phyloP scores from a whole-genome alignment of 768 basidiomycete genomes.

The Naganishia kalamii region DNA sequence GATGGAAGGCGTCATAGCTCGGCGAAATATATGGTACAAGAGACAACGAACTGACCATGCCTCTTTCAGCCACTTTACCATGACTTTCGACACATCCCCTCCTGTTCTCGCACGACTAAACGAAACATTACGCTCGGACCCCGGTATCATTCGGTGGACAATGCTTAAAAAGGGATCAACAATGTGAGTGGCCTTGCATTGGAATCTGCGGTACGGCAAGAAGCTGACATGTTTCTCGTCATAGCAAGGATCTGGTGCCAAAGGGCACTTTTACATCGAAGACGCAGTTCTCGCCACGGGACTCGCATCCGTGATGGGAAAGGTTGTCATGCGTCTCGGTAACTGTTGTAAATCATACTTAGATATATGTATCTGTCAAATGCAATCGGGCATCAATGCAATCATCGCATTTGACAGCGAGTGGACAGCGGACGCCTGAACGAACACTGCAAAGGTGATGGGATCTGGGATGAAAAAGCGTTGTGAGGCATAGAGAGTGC shows the following conservation, averaged over 20 bases:
- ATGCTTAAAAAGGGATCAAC: slow-evolving; percentile 38
- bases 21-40: not conserved
- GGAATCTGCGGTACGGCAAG: no score
- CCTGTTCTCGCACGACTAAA: slow-evolving; percentile 34
- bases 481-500: no score
- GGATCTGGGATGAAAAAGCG: no score
- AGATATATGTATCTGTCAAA: no score
- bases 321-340: not conserved
- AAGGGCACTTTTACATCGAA: slow-evolving; percentile 22
- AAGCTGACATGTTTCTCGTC: not conserved
- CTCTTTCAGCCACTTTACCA: slow-evolving; percentile 37
- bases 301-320: not conserved
- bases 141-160: slow-evolving; percentile 41
- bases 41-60: not conserved
- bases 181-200: slow-evolving; percentile 33
- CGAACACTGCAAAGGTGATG: no score
- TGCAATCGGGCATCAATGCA: no score
- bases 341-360: not conserved
- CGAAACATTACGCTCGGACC: slow-evolving; percentile 39
- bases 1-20: no score
- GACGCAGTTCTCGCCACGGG: slow-evolving; percentile 11
- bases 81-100: slow-evolving; percentile 44
- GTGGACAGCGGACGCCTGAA: no score
- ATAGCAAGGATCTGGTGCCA: slow-evolving; percentile 24
- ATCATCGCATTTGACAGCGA: no score